These are phyloP conservation scores for Cordyceps cicadae DNA, from an alignment of 2,329 filamentous ascomycete species.

Conservation along the genomic window DNA sequence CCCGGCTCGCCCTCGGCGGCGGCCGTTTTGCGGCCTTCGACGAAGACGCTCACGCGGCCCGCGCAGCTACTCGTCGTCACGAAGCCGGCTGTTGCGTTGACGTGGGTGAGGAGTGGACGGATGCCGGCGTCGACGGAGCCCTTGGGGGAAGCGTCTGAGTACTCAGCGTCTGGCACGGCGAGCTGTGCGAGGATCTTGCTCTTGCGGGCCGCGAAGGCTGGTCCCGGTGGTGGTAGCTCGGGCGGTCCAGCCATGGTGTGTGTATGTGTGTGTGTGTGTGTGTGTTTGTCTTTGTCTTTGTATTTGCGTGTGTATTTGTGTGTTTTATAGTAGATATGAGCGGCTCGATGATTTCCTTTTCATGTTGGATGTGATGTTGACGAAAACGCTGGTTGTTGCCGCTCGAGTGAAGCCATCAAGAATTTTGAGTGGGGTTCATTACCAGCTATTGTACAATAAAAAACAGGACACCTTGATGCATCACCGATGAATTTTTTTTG, in stretches of 20 bases:
- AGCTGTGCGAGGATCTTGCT: constrained; percentile 63
- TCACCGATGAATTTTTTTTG: too few species aligned
- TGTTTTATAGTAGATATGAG: too few species aligned
- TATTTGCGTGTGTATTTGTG: neutral
- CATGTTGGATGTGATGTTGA: neutral
- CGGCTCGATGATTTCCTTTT: too few species aligned
- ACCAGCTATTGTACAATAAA: neutral
- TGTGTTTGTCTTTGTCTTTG: too few species aligned
- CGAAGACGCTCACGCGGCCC: constrained; percentile 76
- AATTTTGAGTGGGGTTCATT: neutral
- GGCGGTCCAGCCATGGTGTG: neutral
- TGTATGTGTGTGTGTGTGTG: neutral
- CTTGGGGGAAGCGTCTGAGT: constrained; percentile 81
- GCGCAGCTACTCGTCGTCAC: constrained; percentile 93
- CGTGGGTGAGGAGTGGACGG: constrained; percentile 63
- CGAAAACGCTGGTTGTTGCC: too few species aligned
- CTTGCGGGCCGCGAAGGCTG: constrained; percentile 55
- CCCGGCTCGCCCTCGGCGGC: neutral
- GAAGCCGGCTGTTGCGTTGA: constrained; percentile 66
- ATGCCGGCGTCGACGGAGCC: constrained; percentile 77
- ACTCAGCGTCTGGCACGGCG: constrained; percentile 57
- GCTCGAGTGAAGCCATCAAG: neutral
- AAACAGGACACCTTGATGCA: too few species aligned
- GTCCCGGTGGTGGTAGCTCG: constrained; percentile 23
- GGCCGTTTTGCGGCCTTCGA: constrained; percentile 59